These are phyloP conservation scores for Fraxinus cuspidata DNA, from an alignment of 257 asterid species.

Conservation along the genomic window DNA sequence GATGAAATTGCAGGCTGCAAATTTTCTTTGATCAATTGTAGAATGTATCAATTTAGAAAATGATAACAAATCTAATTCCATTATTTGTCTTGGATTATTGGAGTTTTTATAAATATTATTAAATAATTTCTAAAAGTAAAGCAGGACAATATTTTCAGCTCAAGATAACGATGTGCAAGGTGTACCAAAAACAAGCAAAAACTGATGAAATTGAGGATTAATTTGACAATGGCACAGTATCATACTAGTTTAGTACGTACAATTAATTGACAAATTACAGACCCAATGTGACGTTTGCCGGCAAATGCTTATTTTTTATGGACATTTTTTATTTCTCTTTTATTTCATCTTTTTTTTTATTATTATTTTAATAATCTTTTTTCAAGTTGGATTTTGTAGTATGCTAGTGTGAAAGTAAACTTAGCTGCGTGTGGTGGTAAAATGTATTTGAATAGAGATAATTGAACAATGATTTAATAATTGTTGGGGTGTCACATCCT, in stretches of 20 bases:
- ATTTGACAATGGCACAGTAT: not conserved
- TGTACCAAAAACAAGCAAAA: not conserved
- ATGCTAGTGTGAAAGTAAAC: not conserved
- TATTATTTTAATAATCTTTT: not conserved
- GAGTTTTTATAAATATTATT: not conserved
- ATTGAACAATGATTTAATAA: too few species aligned
- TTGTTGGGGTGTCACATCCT: too few species aligned
- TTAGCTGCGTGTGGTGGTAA: not conserved
- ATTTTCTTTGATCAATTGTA: too few species aligned
- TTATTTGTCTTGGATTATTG: not conserved
- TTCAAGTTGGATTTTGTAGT: not conserved
- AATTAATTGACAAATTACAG: not conserved
- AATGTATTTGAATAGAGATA: not conserved
- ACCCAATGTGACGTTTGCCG: not conserved
- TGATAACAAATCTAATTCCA: not conserved
- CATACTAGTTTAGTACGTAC: not conserved
- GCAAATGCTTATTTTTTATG: not conserved
- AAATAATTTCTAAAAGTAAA: too few species aligned
- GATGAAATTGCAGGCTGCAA: too few species aligned
- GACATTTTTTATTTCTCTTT: too few species aligned
- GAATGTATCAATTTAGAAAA: too few species aligned
- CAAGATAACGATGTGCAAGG: not conserved
- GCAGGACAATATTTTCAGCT: too few species aligned
- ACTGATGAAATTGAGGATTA: not conserved
- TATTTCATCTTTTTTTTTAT: not conserved